Conservation (phyloP, 73 alveolate genomes). For the Paramecium primaurelia region DNA sequence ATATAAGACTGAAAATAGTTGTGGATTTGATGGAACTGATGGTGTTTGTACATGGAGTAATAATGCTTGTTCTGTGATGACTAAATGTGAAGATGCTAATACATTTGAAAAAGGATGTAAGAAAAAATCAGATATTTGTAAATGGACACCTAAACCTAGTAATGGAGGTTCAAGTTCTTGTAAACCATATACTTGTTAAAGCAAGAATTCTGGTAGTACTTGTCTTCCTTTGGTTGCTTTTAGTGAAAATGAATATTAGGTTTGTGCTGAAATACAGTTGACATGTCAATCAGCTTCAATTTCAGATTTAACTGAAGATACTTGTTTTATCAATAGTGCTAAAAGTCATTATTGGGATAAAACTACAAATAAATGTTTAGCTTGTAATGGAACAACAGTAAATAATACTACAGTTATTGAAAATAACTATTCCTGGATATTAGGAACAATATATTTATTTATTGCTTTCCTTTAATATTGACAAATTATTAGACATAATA, state of each 20-base stretch:
- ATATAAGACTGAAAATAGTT: not conserved
- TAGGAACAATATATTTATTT: not conserved
- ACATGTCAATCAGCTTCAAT: not conserved
- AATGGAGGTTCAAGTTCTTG: constrained; percentile 21
- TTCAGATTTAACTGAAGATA: constrained; percentile 3
- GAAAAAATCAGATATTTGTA: not conserved
- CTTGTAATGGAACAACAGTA: not conserved
- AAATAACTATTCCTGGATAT: not conserved
- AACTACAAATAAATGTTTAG: not conserved
- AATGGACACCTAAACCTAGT: constrained; percentile 22
- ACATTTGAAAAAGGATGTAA: not conserved
- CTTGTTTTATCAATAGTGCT: not conserved
- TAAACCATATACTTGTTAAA: not conserved
- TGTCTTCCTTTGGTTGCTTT: not conserved
- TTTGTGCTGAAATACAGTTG: not conserved
- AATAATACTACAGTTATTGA: not conserved
- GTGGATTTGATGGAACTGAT: constrained; percentile 35
- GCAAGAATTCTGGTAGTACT: not conserved
- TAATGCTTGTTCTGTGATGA: not conserved
- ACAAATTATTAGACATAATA: not conserved
- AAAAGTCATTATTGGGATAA: constrained; percentile 5
- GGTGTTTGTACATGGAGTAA: constrained; percentile 21
- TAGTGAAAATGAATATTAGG: not conserved
- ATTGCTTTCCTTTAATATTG: not conserved
- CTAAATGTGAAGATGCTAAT: constrained; percentile 17